Evolutionary conservation across 2,329 filamentous ascomycete genomes (phyloP).

Genomic region (Tothia fuscella): DNA sequence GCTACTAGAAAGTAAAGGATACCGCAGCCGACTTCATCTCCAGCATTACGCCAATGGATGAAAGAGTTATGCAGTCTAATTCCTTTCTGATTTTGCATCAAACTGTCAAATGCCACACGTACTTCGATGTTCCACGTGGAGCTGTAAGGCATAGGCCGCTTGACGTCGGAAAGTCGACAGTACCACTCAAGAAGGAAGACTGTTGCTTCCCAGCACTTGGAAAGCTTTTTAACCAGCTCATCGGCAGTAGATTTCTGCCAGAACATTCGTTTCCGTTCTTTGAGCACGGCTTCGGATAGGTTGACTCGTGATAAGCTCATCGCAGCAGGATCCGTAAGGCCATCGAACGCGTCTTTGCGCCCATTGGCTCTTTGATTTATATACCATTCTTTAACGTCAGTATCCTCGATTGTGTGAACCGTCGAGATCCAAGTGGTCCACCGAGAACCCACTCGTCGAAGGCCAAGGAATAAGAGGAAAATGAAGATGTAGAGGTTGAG

Average conservation of each 20-base stretch:
- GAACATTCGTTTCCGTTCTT: constrained; percentile 31
- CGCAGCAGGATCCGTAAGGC: constrained; percentile 37
- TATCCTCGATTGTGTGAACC: constrained; percentile 37
- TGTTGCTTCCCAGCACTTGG: constrained; percentile 40
- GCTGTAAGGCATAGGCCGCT: constrained; percentile 41
- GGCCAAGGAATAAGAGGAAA: constrained; percentile 37
- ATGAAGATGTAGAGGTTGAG: constrained; percentile 43
- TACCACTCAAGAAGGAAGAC: constrained; percentile 45
- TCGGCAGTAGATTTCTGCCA: constrained; percentile 34
- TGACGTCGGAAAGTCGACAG: constrained; percentile 34
- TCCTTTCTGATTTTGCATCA: constrained; percentile 42
- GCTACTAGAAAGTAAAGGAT: constrained; percentile 43
- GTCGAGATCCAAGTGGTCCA: constrained; percentile 48
- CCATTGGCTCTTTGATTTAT: constrained; percentile 19
- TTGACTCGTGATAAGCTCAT: constrained; percentile 35
- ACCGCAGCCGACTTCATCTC: constrained; percentile 42
- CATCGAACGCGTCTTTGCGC: constrained; percentile 28
- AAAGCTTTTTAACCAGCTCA: constrained; percentile 36
- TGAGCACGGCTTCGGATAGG: constrained; percentile 33
- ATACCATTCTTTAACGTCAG: constrained; percentile 41
- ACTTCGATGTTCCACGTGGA: constrained; percentile 47
- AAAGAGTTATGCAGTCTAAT: constrained; percentile 45
- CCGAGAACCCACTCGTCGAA: constrained; percentile 41
- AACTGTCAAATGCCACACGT: constrained; percentile 41
- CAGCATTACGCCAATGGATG: constrained; percentile 46